A percentile compares a stretch with the other conserved stretches of the same genome.
Evolutionary conservation across 2,329 filamentous ascomycete species (phyloP).

Genomic region (Colletotrichum navitas): DNA sequence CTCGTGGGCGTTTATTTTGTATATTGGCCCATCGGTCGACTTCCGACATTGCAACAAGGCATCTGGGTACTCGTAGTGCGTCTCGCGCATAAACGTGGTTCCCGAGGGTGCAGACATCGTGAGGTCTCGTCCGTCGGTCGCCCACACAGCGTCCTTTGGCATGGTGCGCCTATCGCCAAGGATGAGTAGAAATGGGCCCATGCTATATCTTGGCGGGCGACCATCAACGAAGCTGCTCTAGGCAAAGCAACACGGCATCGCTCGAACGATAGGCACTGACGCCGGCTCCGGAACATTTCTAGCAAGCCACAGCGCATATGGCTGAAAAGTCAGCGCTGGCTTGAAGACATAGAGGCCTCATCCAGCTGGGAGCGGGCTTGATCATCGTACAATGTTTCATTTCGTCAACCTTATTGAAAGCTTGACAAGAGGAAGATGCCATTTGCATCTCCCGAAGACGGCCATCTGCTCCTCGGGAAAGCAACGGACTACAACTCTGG

Average conservation of each 20-base stretch:
- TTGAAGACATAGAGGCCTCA: neutral
- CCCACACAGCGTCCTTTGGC: neutral
- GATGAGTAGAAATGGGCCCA: neutral
- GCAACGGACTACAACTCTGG: neutral
- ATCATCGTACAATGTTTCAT: neutral
- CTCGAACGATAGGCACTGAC: neutral
- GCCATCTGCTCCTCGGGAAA: neutral
- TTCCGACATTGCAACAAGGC: neutral
- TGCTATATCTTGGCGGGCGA: neutral
- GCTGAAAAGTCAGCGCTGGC: neutral
- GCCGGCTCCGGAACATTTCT: slow-evolving; percentile 22
- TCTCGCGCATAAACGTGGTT: neutral
- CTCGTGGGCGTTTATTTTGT: slow-evolving; percentile 1
- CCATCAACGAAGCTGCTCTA: too few species aligned
- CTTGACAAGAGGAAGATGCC: neutral
- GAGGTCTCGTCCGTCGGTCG: neutral
- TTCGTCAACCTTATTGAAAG: too few species aligned
- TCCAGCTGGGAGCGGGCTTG: too few species aligned
- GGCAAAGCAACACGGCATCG: neutral
- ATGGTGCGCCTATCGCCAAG: neutral
- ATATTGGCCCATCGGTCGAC: neutral
- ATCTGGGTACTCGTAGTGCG: slow-evolving; percentile 3
- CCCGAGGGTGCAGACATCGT: neutral
- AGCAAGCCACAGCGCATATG: slow-evolving; percentile 16
- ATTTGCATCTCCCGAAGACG: neutral